Conservation (phyloP, 352 stramenopile genomes). For the Phytophthora sp. region DNA sequence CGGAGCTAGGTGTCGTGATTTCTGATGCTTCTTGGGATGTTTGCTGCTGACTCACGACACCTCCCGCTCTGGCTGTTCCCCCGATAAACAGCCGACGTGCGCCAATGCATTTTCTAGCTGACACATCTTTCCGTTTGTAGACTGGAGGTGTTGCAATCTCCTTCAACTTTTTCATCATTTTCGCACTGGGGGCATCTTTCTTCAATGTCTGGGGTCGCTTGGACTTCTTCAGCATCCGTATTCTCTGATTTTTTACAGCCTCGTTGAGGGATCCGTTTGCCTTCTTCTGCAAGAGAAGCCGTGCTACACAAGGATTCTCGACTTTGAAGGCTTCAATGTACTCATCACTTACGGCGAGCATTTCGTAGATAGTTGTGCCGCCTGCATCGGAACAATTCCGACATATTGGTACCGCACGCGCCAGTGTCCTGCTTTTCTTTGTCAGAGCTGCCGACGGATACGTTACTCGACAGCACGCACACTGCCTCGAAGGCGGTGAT, state of each 20-base stretch:
- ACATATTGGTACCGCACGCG: constrained; percentile 27
- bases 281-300: constrained; percentile 13
- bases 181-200: not conserved
- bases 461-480: constrained; percentile 33
- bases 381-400: constrained; percentile 18
- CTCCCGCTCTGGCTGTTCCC: not conserved
- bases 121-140: not conserved
- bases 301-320: constrained; percentile 22
- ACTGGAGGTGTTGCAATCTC: not conserved
- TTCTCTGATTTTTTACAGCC: not conserved
- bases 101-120: not conserved
- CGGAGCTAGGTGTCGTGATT: too few relatives aligned
- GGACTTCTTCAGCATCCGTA: not conserved
- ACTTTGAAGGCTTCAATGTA: constrained; percentile 28
- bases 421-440: constrained; percentile 26
- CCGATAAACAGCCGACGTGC: not conserved
- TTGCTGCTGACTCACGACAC: not conserved
- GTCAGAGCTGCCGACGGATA: constrained; percentile 22
- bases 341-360: constrained; percentile 27
- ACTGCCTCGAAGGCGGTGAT: constrained; percentile 16
- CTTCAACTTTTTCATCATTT: not conserved
- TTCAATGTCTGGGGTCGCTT: not conserved
- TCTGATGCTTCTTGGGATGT: not conserved
- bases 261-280: not conserved
- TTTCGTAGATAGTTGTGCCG: constrained; percentile 28